Percentiles rank a stretch among this genome's conserved stretches.
phyloP scores from a whole-genome alignment of 2,329 filamentous ascomycete species.

The Aspergillus pseudoglaucus region DNA sequence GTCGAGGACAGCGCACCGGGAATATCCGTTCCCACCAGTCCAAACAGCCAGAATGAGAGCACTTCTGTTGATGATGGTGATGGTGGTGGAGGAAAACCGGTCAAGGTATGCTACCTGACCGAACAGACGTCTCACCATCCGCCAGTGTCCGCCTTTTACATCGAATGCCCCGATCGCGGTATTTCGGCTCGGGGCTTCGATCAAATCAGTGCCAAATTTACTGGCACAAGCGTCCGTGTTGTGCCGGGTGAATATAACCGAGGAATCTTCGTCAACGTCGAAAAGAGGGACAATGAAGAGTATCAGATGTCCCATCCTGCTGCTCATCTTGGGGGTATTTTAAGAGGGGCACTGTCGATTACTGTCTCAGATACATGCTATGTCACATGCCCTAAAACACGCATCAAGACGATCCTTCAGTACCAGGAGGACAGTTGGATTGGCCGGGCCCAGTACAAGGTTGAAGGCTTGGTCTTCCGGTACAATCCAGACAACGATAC shows the following conservation, averaged over 20 bases:
- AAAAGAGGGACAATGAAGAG: constrained; percentile 74
- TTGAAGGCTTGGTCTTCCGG: constrained; percentile 83
- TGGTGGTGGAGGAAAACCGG: constrained; percentile 43
- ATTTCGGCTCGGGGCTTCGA: constrained; percentile 86
- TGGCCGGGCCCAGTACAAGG: constrained; percentile 81
- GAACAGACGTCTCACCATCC: constrained; percentile 98
- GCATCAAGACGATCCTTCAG: constrained; percentile 83
- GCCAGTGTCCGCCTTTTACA: constrained; percentile 90
- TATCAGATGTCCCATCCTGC: constrained; percentile 93
- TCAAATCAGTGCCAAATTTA: constrained; percentile 96
- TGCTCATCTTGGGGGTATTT: constrained; percentile 82
- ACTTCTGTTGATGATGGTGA: constrained; percentile 24
- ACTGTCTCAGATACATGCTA: constrained; percentile 86
- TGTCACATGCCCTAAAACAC: constrained; percentile 82
- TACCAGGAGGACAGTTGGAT: constrained; percentile 96
- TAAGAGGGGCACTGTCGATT: constrained; percentile 81
- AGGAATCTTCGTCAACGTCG: constrained; percentile 87
- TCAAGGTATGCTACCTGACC: constrained; percentile 87
- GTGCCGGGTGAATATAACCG: constrained; percentile 87
- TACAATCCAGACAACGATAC: constrained; percentile 84
- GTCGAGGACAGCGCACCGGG: constrained; percentile 69
- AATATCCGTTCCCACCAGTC: constrained; percentile 40
- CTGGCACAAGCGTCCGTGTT: constrained; percentile 87
- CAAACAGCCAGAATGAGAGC: constrained; percentile 28
- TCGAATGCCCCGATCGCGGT: constrained; percentile 86